Conservation (phyloP, 1,284 basidiomycete genomes). For the Malassezia pachydermatis region DNA sequence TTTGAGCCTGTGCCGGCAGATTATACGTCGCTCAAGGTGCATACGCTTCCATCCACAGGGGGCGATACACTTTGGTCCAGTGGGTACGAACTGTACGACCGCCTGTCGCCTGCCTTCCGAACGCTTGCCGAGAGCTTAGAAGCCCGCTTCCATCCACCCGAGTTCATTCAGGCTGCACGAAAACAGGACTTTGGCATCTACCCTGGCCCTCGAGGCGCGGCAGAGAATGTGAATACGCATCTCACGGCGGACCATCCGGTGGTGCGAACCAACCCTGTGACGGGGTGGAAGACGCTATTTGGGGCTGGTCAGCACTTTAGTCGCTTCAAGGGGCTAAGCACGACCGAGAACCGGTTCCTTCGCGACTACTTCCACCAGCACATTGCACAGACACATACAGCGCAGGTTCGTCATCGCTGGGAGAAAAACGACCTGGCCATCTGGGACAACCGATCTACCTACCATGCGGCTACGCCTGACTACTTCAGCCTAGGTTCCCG, state of each 20-base stretch:
- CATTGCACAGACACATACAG: conserved; percentile 54
- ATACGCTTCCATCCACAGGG: conserved; percentile 20
- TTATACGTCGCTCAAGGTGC: conserved; percentile 50
- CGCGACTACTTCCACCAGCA: conserved; percentile 52
- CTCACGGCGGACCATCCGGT: conserved; percentile 55
- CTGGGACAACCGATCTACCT: conserved; percentile 23
- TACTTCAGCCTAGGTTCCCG: conserved; percentile 21
- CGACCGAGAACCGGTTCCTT: conserved; percentile 56
- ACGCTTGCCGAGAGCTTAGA: conserved; percentile 53
- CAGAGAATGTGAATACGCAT: conserved; percentile 56
- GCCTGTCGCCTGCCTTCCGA: conserved; percentile 56
- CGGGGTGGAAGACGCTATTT: conserved; percentile 59
- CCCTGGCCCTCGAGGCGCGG: conserved; percentile 44
- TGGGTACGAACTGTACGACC: conserved; percentile 59
- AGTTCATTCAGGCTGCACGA: conserved; percentile 21
- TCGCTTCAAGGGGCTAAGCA: conserved; percentile 57
- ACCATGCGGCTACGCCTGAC: conserved; percentile 25
- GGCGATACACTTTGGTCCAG: conserved; percentile 50
- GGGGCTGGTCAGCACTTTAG: conserved; percentile 55
- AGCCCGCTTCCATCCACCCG: conserved; percentile 19
- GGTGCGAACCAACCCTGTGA: conserved; percentile 54
- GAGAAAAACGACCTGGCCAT: conserved; percentile 41
- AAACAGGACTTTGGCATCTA: conserved; percentile 34
- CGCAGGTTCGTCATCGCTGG: conserved; percentile 56
- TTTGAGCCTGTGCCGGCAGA: conserved; percentile 62